Base-by-base conservation (phyloP, 78 protist genomes). In the Mastigamoeba balamuthi region DNA sequence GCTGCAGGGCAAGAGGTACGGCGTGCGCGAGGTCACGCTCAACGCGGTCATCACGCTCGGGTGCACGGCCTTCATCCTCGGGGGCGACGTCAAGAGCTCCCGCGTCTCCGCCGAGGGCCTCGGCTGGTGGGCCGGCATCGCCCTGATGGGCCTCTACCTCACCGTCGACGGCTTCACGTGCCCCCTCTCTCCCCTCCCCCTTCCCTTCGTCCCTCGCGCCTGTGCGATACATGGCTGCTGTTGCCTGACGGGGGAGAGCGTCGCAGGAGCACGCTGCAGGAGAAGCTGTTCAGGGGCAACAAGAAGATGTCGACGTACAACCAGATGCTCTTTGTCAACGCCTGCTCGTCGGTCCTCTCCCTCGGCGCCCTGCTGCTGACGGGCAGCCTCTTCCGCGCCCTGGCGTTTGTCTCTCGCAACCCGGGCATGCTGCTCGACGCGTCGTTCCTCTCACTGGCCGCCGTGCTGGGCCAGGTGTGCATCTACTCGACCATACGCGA, bases 301-400 rank as follows among this genome's bases (percentile, higher is more conserved):
- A 58, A 77, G 1, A n/a, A n/a, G n/a, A 66, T 83, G 83, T 67
- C 82, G 10, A 78, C 89, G 2, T 78, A 80, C 40, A 83, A 84
- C 48, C 89, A 84, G 75, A 84, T 84, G 89, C 76, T 84, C 30
- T 84, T 78, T 75, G 89, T 84, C 6, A 80, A 80, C 40, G 28
- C 58, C n/a, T 67, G 75, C 41, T 84, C 89, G 9, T 39, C 84
- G 7, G 28, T 69, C 25, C 42, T 77, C 66, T n/a, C 63, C 63
- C 25, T 77, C 4, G 9, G 33, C 38, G 44, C 63, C n/a, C 72
- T 77, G 36, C 27, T 78, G 25, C 27, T 44, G 8, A 43, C 70
- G 35, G 74, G 69, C 4, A 9, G 79, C 40, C 38, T 83, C 40
- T 72, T 78, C 75, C 71, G 73, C 48, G 74, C 88, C 7, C 58